A percentile compares a stretch with the other conserved stretches of the same genome.
Evolutionary conservation across 176 grass and related monocot species (phyloP).

Genomic region (Juncus inflexus): DNA sequence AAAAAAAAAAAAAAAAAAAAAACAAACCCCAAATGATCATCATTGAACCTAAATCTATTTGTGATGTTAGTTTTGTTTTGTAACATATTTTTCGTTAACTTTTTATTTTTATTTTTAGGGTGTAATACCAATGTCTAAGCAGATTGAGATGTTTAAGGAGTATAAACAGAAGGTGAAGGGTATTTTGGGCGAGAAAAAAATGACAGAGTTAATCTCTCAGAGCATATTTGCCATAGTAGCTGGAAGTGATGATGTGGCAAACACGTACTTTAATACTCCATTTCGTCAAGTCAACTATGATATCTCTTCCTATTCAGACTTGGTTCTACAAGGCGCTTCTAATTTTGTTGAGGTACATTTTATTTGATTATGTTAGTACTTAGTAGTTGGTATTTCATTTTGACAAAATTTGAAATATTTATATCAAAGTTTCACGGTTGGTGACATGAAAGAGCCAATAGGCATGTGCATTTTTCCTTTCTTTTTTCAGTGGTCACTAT

Average conservation of each 20-base stretch:
- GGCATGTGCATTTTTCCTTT: too few species aligned
- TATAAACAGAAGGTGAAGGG: slow-evolving; percentile 26
- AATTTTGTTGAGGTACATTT: slow-evolving; percentile 44
- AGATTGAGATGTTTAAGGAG: slow-evolving; percentile 34
- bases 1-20: not conserved
- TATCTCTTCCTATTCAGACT: slow-evolving; percentile 39
- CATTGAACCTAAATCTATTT: not conserved
- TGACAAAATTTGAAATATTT: too few species aligned
- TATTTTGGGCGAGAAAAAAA: slow-evolving; percentile 29
- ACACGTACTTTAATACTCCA: slow-evolving; percentile 60
- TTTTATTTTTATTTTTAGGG: slow-evolving; percentile 8
- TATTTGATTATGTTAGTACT: not conserved
- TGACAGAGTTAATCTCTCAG: not conserved
- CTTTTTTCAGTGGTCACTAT: too few species aligned
- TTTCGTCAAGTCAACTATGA: slow-evolving; percentile 36
- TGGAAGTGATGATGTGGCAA: slow-evolving; percentile 74
- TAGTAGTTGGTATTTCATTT: not conserved
- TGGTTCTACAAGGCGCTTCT: slow-evolving; percentile 35
- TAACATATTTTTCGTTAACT: not conserved
- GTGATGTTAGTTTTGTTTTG: not conserved
- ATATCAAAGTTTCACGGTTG: too few species aligned
- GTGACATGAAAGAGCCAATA: too few species aligned
- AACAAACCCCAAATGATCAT: not conserved
- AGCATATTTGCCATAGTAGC: slow-evolving; percentile 30
- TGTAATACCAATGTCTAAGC: slow-evolving; percentile 48